Evolutionary conservation across 208 protist species (phyloP), one percentile per base, ranked within the genome.

Genomic region (Trypanosoma conorhini): DNA sequence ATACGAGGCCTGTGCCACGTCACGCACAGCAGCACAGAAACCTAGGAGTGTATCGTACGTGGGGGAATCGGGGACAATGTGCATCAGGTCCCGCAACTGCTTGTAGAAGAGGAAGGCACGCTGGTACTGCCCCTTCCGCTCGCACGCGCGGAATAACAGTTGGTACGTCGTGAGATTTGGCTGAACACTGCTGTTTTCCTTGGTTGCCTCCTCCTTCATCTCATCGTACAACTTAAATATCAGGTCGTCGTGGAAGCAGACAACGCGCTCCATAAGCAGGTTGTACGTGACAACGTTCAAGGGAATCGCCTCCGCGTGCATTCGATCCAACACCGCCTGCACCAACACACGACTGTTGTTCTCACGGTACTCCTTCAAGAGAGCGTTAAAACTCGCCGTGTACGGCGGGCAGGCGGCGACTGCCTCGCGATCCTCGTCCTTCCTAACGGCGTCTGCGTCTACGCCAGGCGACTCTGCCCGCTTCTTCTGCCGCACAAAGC

Each of bases 271-370:
- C 83, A 97, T 92, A 19, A 97, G 83, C 15, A 91, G 68, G 70
- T 97, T 97, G 79, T 96, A 97, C 44, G 93, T 97, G 33, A 75
- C 71, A 15, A 86, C 91, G 81, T 94, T 92, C 56, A 97, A 56
- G 0, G 93, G 93, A 65, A 97, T 93, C 3, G 79, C 76, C 50
- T 95, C 89, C 21, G 62, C 74, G n/a, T 85, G 82, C 93, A 97
- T 97, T 12, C 90, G 80, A 17, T 89, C 79, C 44, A 91, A 67
- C 19, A 95, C 87, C 1, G 85, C 80, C 5, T 80, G 75, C 4
- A 94, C 91, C 30, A 97, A 62, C 24, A 83, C 80, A 38, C 77
- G 74, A 35, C 89, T 85, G 62, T 85, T 85, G 17, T 86, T 76
- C 17, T 81, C 66, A 0, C 79, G 64, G 0, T 57, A 55, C 35